Evolutionary conservation across 495 filamentous ascomycete species (phyloP), one percentile per base, ranked within the genome.

Genomic region (Amphirosellinia nigrospora): DNA sequence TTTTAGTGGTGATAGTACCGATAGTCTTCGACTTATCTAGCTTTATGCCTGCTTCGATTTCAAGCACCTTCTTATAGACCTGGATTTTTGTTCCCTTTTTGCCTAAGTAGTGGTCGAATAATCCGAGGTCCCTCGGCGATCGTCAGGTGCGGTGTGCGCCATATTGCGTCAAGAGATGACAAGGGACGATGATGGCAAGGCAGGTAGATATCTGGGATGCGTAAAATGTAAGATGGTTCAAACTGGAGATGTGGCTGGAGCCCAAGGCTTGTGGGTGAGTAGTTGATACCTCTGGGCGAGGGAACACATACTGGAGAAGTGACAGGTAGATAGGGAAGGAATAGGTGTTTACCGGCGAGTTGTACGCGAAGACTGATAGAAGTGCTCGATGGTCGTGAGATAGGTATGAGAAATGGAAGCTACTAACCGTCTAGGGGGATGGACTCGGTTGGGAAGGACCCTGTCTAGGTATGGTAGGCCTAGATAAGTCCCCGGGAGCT

Each of bases 21-120:
- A 77, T 72, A 0, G 75, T 77, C 46, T 77, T 77, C n/a, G 64
- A 71, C 13, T 59, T 62, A 50, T 73, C 64, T 4, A 75, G 59
- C 13, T 36, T 23, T 5, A 72, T 68, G 19, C 71, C 75, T 0
- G 70, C 72, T 4, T 69, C 56, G 0, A 77, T 28, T 4, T 74
- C 73, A 4, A 67, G 16, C 6, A 72, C 64, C n/a, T 72, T 71
- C 0, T 67, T 50, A n/a, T 65, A 75, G 2, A 75, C 68, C 7
- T 71, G 55, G 19, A 77, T 77, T 26, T 71, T 55, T 0, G 55
- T 59, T 9, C 71, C 71, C 39, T 70, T 46, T 30, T 62, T 61
- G 0, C 19, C 66, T 0, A 69, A 2, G 5, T 0, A 13, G 9
- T 59, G 55, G 0, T 58, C 52, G 4, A 13, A 41, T 0, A 28